Evolutionary conservation across 192 early-diverging fungal species (phyloP).

Genomic region (Funneliformis geosporum): DNA sequence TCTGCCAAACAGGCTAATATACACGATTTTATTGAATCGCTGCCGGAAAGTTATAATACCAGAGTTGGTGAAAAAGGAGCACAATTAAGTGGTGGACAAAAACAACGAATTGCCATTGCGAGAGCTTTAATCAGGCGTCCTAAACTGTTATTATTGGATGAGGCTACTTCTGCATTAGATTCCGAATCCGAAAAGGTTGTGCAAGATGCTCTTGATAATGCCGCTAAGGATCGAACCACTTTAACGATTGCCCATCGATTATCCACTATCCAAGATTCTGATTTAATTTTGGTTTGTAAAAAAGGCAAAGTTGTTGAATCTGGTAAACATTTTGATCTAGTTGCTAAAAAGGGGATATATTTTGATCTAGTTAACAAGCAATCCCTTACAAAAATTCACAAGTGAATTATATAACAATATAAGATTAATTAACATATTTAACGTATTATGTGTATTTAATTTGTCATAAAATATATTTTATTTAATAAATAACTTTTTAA

Average conservation of each 20-base stretch:
- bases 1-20: conserved; percentile 63
- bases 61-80: conserved; percentile 64
- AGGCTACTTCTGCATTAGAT: conserved; percentile 71
- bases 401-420: too few species aligned
- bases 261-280: conserved; percentile 64
- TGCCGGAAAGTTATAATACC: conserved; percentile 66
- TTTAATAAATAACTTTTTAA: too few species aligned
- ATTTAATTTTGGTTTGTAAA: conserved; percentile 78
- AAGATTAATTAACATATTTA: too few species aligned
- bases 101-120: conserved; percentile 85
- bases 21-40: conserved; percentile 55
- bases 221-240: conserved; percentile 63
- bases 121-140: conserved; percentile 84
- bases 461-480: too few species aligned
- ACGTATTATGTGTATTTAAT: too few species aligned
- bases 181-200: conserved; percentile 67
- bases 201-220: conserved; percentile 66
- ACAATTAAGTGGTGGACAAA: conserved; percentile 65
- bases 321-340: conserved; percentile 61
- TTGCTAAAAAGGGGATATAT: conserved; percentile 56
- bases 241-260: conserved; percentile 72
- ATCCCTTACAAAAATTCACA: conserved; percentile 46
- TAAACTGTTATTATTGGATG: conserved; percentile 79
- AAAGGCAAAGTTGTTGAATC: conserved; percentile 60
- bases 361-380: conserved; percentile 68